Conservation (phyloP, 345 rosid species). For the Brassica rapa region DNA sequence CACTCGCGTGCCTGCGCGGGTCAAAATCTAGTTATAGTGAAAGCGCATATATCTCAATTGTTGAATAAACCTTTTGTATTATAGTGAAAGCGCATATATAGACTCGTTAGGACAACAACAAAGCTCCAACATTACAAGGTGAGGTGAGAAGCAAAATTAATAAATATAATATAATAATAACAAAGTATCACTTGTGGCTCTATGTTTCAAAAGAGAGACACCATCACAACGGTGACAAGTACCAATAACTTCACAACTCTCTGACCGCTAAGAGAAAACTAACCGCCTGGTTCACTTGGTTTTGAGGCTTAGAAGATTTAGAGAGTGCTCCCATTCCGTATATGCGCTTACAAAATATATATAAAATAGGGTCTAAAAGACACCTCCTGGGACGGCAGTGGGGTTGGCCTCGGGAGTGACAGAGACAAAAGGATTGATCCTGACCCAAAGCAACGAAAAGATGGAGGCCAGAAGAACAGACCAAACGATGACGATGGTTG, state of each 20-base stretch:
- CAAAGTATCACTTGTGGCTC: background rate
- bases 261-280: background rate
- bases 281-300: background rate
- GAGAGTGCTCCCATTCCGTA: background rate
- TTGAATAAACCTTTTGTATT: too few relatives aligned
- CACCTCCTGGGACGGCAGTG: background rate
- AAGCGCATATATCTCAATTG: too few relatives aligned
- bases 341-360: background rate
- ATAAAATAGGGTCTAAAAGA: background rate
- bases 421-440: background rate
- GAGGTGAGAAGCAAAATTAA: background rate
- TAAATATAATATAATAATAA: background rate
- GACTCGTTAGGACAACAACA: too few relatives aligned
- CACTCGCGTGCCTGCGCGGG: too few relatives aligned
- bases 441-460: slow-evolving; percentile 1
- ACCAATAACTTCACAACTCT: background rate
- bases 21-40: too few relatives aligned
- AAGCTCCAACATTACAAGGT: too few relatives aligned
- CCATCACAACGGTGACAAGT: background rate
- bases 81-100: too few relatives aligned
- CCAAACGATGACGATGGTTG: background rate
- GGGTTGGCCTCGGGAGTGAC: background rate
- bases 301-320: background rate
- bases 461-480: background rate
- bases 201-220: background rate